A percentile compares a stretch with the other conserved stretches of the same genome.
Evolutionary conservation across 768 basidiomycete species (phyloP).

Genomic region (Hygrocybe coccinea): DNA sequence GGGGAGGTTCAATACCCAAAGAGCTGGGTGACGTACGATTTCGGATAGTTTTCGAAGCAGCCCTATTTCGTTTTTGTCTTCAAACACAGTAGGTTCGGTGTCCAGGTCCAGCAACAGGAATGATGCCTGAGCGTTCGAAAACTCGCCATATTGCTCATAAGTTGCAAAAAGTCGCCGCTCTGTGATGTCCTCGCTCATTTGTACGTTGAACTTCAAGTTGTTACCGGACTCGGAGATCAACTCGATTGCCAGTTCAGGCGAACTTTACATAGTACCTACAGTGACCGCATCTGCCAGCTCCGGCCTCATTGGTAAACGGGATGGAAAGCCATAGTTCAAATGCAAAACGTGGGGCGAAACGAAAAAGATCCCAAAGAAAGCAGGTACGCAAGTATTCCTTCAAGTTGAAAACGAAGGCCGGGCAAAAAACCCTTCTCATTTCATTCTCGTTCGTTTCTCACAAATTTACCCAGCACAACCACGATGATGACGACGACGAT

Average conservation of each 20-base stretch:
- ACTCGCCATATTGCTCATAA: slow-evolving; percentile 61
- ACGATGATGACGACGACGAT: not conserved
- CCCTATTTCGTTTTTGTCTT: slow-evolving; percentile 39
- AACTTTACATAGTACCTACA: too few species aligned
- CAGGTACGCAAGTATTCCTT: too few species aligned
- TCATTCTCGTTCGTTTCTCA: too few species aligned
- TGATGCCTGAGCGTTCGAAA: slow-evolving; percentile 45
- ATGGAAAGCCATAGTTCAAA: not conserved
- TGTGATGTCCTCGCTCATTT: slow-evolving; percentile 34
- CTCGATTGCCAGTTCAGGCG: too few species aligned
- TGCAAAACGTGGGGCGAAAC: slow-evolving; percentile 7
- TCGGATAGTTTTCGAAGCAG: slow-evolving; percentile 40
- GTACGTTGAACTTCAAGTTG: slow-evolving; percentile 35
- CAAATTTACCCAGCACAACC: not conserved
- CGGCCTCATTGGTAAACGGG: not conserved
- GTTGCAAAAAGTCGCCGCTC: slow-evolving; percentile 37
- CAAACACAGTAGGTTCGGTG: slow-evolving; percentile 38
- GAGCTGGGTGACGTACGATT: slow-evolving; percentile 42
- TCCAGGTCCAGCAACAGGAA: slow-evolving; percentile 49
- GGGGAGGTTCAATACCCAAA: not conserved
- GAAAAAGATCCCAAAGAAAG: slow-evolving; percentile 3
- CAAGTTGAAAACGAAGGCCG: too few species aligned
- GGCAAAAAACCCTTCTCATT: too few species aligned
- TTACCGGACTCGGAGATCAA: not conserved
- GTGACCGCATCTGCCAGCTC: too few species aligned